Conservation (phyloP, 1,284 basidiomycete species). For the Coniophora puteana region DNA sequence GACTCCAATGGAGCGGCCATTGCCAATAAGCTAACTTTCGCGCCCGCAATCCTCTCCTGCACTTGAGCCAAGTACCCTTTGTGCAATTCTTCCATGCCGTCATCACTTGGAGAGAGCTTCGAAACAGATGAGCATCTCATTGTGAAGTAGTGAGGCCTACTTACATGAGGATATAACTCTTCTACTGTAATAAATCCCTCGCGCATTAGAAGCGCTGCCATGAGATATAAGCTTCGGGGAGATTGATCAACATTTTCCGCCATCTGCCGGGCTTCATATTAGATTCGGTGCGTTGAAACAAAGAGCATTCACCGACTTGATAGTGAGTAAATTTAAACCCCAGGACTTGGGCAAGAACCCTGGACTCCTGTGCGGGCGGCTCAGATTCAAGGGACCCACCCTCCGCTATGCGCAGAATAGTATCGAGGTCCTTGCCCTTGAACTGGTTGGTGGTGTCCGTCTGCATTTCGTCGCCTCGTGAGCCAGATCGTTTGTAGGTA, state of each 20-base stretch:
- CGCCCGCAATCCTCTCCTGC: conserved; percentile 60
- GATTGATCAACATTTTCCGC: conserved; percentile 55
- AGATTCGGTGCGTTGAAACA: not conserved
- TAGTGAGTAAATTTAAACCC: conserved; percentile 96
- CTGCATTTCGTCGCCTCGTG: no score
- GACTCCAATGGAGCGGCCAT: conserved; percentile 89
- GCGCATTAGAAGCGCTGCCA: conserved; percentile 86
- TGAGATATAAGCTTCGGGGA: conserved; percentile 75
- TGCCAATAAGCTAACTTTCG: conserved; percentile 77
- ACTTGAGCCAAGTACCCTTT: conserved; percentile 69
- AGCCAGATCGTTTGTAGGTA: conserved; percentile 35
- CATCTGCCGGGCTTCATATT: conserved; percentile 35
- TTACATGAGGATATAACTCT: conserved; percentile 84
- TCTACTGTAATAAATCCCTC: conserved; percentile 83
- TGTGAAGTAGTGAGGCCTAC: conserved; percentile 19
- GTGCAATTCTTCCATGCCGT: conserved; percentile 66
- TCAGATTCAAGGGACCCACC: conserved; percentile 13
- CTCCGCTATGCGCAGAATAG: conserved; percentile 57
- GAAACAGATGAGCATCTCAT: conserved; percentile 4
- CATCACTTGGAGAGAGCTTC: conserved; percentile 74
- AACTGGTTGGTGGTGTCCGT: conserved; percentile 34
- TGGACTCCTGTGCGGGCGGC: conserved; percentile 39
- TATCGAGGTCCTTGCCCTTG: conserved; percentile 59
- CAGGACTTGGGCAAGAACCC: conserved; percentile 85
- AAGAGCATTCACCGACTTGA: conserved; percentile 49